These are phyloP conservation scores for Phytophthora citrophthora DNA, from an alignment of 352 stramenopile species.

Conservation along the genomic window DNA sequence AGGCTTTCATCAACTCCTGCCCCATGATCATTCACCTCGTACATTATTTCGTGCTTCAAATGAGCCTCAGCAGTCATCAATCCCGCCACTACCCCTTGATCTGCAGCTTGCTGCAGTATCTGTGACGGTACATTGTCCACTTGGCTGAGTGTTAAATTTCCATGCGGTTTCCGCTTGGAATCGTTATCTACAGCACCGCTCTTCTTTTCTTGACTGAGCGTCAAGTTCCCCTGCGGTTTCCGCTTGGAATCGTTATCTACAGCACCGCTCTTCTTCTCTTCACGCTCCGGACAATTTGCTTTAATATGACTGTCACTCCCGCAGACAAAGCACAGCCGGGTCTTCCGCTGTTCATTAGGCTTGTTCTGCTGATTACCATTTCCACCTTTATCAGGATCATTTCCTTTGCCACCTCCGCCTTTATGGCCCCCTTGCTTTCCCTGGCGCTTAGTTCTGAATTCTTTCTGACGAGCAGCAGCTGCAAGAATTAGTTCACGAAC, in stretches of 20 bases:
- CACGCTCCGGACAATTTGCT: conserved; percentile 5
- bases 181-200: neutral
- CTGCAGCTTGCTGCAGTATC: neutral
- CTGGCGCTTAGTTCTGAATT: neutral
- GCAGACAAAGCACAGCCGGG: neutral
- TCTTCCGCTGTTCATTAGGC: neutral
- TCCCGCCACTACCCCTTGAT: neutral
- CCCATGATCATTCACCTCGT: too few relatives aligned
- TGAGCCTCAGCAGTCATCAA: too few relatives aligned
- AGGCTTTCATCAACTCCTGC: too few relatives aligned
- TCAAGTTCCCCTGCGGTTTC: too few relatives aligned
- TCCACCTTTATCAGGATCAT: conserved; percentile 4
- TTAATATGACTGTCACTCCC: conserved; percentile 1
- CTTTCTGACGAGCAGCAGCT: conserved; percentile 3
- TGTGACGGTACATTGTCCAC: neutral
- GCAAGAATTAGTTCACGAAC: too few relatives aligned
- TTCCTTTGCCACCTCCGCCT: neutral
- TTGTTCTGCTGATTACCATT: neutral
- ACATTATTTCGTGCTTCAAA: too few relatives aligned
- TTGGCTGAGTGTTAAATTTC: conserved; percentile 4
- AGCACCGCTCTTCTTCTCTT: too few relatives aligned
- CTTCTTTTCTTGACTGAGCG: too few relatives aligned
- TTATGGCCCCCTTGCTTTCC: neutral
- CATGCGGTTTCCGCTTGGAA: neutral
- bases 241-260: too few relatives aligned